A percentile compares a stretch with the other conserved stretches of the same genome.
Evolutionary conservation across 169 alveolate genomes (phyloP).

Genomic region (Besnoitia besnoiti): DNA sequence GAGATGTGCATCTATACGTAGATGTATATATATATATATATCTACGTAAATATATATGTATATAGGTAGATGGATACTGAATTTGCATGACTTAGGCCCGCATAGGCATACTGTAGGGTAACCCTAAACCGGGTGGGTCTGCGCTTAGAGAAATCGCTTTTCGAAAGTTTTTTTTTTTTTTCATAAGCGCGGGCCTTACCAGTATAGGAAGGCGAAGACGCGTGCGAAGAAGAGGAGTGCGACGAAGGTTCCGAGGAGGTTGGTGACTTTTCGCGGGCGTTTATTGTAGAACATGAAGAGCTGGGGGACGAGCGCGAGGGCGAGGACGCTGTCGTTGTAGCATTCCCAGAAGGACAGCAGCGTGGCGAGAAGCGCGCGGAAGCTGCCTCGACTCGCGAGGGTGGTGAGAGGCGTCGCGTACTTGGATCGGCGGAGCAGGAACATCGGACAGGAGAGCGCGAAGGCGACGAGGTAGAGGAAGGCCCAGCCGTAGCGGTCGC

Average conservation of each 20-base stretch:
- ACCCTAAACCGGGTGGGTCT: background rate
- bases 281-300: conserved; percentile 75
- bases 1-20: background rate
- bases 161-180: too few relatives aligned
- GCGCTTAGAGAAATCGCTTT: too few relatives aligned
- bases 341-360: conserved; percentile 75
- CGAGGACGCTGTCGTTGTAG: conserved; percentile 73
- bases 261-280: conserved; percentile 73
- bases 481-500: background rate
- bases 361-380: conserved; percentile 44
- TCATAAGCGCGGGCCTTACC: too few relatives aligned
- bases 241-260: conserved; percentile 73
- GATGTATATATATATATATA: background rate
- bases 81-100: too few relatives aligned
- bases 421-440: conserved; percentile 44
- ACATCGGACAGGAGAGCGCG: conserved; percentile 49
- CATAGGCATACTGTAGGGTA: background rate
- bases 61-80: background rate
- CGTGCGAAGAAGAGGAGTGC: conserved; percentile 74
- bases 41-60: background rate
- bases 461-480: conserved; percentile 55
- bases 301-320: conserved; percentile 77
- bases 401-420: conserved; percentile 27
- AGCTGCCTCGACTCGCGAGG: conserved; percentile 14
- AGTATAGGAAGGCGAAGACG: conserved; percentile 68